Base-by-base conservation (phyloP, 441 rosid species). In the Pelargonium exstipulatum region DNA sequence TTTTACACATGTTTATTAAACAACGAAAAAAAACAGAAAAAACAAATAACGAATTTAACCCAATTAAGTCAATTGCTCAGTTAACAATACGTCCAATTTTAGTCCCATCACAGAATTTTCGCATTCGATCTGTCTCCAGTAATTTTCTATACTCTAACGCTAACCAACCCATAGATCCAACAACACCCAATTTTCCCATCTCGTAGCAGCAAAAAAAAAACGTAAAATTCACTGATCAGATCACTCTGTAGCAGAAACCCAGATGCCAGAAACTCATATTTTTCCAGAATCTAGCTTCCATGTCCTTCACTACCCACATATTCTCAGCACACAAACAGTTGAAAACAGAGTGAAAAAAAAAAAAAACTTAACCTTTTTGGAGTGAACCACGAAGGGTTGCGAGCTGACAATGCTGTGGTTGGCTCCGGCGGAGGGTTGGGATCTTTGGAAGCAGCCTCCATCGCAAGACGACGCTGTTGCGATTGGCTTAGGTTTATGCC, bases 351-450 rank as follows among this genome's bases (percentile, higher is more conserved):
- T n/a, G n/a, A 42, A 1, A 7, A 12, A 45, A 13, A 32, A 29
- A 29, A 10, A 14, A 35, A 32, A 62, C 2, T 4, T 3, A 10
- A 62, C 66, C 66, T 62, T 40, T 32, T 62, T 8, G 66, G 66
- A 35, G 66, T 62, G 45, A 62, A 62, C 66, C 66, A 62, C 3
- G 66, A 62, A 32, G 43, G 45, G 4, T 32, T 62, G 16, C n/a
- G 17, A 62, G 66, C 42, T 32, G 66, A 13, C 62, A 58, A 58
- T 58, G 32, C 35, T 6, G 29, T 29, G 18, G 57, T 2, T 5
- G 17, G 17, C 57, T 16, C 8, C 57, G 57, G 17, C 62, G 62
- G 62, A 20, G 62, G 40, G 40, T 5, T 35, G 40, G 40, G 40
- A 5, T 35, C 40, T 35, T 35, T 35, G 40, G 40, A 0, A 5